Percentiles rank a stretch among this genome's conserved stretches.
These are phyloP conservation scores for Lentinula guzmanii DNA, from an alignment of 768 basidiomycete genomes.

Conservation along the genomic window DNA sequence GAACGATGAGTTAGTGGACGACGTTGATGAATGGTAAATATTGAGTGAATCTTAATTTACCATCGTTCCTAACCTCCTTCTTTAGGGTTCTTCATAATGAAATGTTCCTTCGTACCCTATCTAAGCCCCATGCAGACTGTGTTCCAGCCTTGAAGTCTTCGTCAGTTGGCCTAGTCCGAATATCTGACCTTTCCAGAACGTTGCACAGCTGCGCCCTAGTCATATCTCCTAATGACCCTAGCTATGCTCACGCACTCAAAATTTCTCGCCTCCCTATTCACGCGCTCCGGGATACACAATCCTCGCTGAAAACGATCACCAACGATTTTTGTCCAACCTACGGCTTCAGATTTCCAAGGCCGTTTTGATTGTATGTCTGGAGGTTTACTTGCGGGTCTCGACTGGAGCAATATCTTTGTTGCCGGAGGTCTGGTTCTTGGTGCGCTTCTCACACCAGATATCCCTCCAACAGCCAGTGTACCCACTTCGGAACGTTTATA, in stretches of 20 bases:
- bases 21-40: constrained; percentile 13
- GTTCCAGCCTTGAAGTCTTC: background rate
- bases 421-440: constrained; percentile 13
- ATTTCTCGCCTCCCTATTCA: background rate
- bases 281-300: constrained; percentile 9
- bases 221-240: background rate
- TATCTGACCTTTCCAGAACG: constrained; percentile 3
- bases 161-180: constrained; percentile 9
- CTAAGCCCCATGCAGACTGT: background rate
- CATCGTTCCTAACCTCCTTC: background rate
- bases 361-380: constrained; percentile 11
- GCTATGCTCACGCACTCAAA: constrained; percentile 1
- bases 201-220: background rate
- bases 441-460: constrained; percentile 9
- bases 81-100: constrained; percentile 13
- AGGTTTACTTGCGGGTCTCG: constrained; percentile 8
- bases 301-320: constrained; percentile 4
- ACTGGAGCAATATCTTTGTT: constrained; percentile 13
- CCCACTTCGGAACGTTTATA: background rate
- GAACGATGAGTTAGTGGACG: constrained; percentile 9
- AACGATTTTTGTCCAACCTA: constrained; percentile 8
- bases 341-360: constrained; percentile 5
- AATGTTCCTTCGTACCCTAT: constrained; percentile 9
- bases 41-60: background rate
- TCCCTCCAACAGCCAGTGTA: background rate